Conservation (phyloP, 2,329 filamentous ascomycete genomes). For the Claviceps sp. region DNA sequence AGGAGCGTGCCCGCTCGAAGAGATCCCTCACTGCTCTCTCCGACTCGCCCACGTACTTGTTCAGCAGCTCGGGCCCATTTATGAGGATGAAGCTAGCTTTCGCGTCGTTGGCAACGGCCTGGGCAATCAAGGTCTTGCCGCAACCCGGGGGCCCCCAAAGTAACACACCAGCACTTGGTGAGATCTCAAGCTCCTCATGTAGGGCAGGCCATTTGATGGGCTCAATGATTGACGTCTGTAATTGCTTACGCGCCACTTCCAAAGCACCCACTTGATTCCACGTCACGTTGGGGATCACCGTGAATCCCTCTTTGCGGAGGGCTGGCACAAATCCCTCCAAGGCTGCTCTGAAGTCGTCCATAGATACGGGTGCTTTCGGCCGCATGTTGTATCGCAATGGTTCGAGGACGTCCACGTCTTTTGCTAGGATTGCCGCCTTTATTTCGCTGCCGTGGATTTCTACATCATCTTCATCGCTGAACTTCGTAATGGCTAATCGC, state of each 20-base stretch:
- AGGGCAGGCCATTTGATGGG: slow-evolving; percentile 73
- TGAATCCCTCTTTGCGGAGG: slow-evolving; percentile 82
- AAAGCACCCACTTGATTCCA: slow-evolving; percentile 90
- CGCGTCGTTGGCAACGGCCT: slow-evolving; percentile 89
- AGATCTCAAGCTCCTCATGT: slow-evolving; percentile 66
- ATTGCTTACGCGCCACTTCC: slow-evolving; percentile 61
- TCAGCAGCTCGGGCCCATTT: slow-evolving; percentile 89
- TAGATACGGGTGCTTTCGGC: slow-evolving; percentile 8
- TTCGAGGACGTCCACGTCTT: neutral
- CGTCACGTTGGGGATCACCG: slow-evolving; percentile 82
- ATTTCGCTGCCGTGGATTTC: slow-evolving; percentile 5
- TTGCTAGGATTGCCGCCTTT: slow-evolving; percentile 1
- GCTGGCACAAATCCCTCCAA: slow-evolving; percentile 41
- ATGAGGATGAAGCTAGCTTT: slow-evolving; percentile 97
- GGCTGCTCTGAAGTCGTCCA: slow-evolving; percentile 55
- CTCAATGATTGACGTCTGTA: slow-evolving; percentile 75
- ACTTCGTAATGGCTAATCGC: slow-evolving; percentile 21
- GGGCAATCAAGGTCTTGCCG: slow-evolving; percentile 90
- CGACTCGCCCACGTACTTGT: slow-evolving; percentile 95
- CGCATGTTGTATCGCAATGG: neutral
- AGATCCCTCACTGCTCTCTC: slow-evolving; percentile 87
- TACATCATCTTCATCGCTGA: slow-evolving; percentile 16
- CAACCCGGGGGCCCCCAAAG: slow-evolving; percentile 96
- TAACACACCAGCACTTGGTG: slow-evolving; percentile 71
- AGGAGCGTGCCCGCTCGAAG: slow-evolving; percentile 76